Percentiles rank a stretch among this genome's conserved stretches.
Conservation (phyloP, 1,284 basidiomycete species). For the Heterobasidion annosum region DNA sequence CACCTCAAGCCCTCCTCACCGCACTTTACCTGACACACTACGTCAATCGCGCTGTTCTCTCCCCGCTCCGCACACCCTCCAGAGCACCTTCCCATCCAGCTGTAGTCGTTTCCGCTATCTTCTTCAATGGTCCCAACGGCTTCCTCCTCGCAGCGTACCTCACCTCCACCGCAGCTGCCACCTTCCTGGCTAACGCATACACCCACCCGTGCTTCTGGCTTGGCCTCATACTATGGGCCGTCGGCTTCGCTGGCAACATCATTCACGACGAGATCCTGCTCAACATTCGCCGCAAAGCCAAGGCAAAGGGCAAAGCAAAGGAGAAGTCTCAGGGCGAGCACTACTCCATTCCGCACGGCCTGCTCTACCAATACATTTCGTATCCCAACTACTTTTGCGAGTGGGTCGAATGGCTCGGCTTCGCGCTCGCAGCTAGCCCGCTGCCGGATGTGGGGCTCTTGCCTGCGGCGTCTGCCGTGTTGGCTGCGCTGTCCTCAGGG, state of each 20-base stretch:
- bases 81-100: constrained; percentile 70
- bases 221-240: constrained; percentile 58
- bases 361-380: constrained; percentile 73
- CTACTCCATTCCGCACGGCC: constrained; percentile 81
- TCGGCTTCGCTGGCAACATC: constrained; percentile 74
- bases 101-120: constrained; percentile 48
- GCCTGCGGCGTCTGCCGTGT: constrained; percentile 16
- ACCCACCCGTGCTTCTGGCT: constrained; percentile 44
- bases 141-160: constrained; percentile 64
- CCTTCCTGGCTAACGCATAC: constrained; percentile 28
- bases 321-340: constrained; percentile 24
- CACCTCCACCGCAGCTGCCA: constrained; percentile 38
- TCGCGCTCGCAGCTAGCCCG: constrained; percentile 58
- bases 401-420: constrained; percentile 83
- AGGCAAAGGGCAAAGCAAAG: constrained; percentile 26
- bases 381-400: constrained; percentile 93
- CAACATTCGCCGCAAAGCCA: constrained; percentile 48
- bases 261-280: constrained; percentile 85
- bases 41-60: constrained; percentile 73
- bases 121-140: constrained; percentile 74
- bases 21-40: constrained; percentile 73
- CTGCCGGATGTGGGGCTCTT: constrained; percentile 20
- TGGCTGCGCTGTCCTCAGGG: constrained; percentile 11
- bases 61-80: constrained; percentile 75
- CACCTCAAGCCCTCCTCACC: constrained; percentile 43